Conservation (phyloP, 805 yeast genomes). For the Metschnikowia cubensis region DNA sequence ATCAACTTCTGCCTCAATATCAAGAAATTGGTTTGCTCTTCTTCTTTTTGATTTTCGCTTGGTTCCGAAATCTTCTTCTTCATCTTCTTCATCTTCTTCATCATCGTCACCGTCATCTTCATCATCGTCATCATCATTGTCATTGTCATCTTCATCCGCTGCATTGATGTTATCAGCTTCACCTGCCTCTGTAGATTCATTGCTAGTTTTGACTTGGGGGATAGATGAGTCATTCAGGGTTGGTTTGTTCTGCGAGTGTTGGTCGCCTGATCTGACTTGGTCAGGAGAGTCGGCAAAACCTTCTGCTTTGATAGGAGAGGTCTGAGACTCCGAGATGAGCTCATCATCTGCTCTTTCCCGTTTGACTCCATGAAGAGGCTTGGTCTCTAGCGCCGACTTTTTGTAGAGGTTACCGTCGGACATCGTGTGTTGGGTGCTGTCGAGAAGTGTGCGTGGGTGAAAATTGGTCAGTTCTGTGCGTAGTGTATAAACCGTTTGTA, state of each 20-base stretch:
- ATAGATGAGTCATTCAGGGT: neutral
- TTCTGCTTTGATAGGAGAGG: neutral
- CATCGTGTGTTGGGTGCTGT: slow-evolving; percentile 5
- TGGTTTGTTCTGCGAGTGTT: neutral
- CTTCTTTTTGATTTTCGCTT: slow-evolving; percentile 46
- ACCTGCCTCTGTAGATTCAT: neutral
- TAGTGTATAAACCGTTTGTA: slow-evolving; percentile 3
- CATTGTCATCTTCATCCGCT: slow-evolving; percentile 10
- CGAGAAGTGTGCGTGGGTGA: slow-evolving; percentile 3
- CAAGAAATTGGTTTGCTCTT: slow-evolving; percentile 79
- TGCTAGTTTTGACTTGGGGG: neutral
- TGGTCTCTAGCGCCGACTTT: neutral
- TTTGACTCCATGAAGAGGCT: slow-evolving; percentile 8
- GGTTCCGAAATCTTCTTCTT: slow-evolving; percentile 48
- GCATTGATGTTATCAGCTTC: neutral
- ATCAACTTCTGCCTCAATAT: slow-evolving; percentile 98
- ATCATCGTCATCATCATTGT: slow-evolving; percentile 5
- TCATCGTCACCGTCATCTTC: slow-evolving; percentile 49
- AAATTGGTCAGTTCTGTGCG: slow-evolving; percentile 10
- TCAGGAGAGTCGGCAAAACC: slow-evolving; percentile 16
- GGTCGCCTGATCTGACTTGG: slow-evolving; percentile 11
- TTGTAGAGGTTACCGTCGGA: slow-evolving; percentile 5
- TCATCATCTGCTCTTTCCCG: slow-evolving; percentile 10
- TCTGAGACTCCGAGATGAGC: neutral
- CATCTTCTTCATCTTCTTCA: slow-evolving; percentile 49